Evolutionary conservation across 768 basidiomycete species (phyloP).

Genomic region (Termitomyces sp.): DNA sequence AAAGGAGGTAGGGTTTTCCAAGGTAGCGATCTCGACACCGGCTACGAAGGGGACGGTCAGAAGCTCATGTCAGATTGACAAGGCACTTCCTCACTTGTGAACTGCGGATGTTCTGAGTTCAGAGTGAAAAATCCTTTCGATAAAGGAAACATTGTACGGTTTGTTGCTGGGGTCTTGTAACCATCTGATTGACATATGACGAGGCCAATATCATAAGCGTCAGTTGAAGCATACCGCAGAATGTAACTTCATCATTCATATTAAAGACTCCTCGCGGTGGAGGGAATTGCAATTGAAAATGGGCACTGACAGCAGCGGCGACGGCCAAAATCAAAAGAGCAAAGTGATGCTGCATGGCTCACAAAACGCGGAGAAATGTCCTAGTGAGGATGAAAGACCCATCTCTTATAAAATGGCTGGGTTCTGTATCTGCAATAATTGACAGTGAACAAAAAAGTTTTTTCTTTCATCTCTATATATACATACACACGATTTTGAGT

Average conservation of each 20-base stretch:
- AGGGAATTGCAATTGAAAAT: slow-evolving; percentile 81
- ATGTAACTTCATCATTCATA: slow-evolving; percentile 48
- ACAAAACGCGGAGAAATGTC: neutral
- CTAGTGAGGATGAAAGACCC: neutral
- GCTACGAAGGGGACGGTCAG: slow-evolving; percentile 25
- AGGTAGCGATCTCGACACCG: slow-evolving; percentile 50
- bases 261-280: slow-evolving; percentile 65
- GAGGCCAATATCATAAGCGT: neutral
- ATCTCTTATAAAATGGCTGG: neutral
- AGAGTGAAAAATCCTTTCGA: slow-evolving; percentile 54
- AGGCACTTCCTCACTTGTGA: slow-evolving; percentile 44
- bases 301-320: slow-evolving; percentile 48
- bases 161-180: slow-evolving; percentile 43
- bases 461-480: slow-evolving; percentile 9
- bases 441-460: slow-evolving; percentile 19
- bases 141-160: slow-evolving; percentile 69
- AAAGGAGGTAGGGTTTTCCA: slow-evolving; percentile 37
- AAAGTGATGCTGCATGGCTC: slow-evolving; percentile 13
- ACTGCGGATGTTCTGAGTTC: slow-evolving; percentile 60
- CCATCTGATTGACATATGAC: slow-evolving; percentile 44
- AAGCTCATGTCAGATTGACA: slow-evolving; percentile 1
- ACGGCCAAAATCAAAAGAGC: slow-evolving; percentile 32
- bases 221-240: slow-evolving; percentile 54
- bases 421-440: neutral
- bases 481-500: neutral